phyloP scores from a whole-genome alignment of 805 yeast species.

The Clavispora fructus region DNA sequence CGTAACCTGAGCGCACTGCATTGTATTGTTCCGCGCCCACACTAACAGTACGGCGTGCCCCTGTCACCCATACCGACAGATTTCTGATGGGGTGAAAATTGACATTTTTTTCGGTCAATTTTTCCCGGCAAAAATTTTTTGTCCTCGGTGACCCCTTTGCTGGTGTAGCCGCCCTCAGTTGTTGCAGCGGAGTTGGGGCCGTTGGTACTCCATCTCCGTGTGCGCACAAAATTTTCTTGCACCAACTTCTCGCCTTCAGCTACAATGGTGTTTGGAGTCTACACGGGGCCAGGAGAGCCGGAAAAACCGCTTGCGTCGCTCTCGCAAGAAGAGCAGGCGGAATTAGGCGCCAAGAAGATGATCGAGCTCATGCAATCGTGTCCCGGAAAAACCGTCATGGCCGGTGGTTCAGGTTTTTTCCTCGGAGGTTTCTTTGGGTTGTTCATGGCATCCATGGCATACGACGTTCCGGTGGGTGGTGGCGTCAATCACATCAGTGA shows the following conservation, averaged over 20 bases:
- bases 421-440: conserved; percentile 94
- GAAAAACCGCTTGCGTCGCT: conserved; percentile 57
- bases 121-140: no score
- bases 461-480: conserved; percentile 71
- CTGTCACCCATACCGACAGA: neutral
- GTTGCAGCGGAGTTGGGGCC: no score
- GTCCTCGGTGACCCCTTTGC: no score
- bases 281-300: conserved; percentile 29
- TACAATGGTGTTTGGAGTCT: conserved; percentile 35
- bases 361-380: conserved; percentile 84
- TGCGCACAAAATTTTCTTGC: neutral
- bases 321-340: conserved; percentile 91
- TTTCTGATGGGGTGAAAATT: neutral
- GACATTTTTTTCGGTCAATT: neutral
- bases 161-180: neutral
- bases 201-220: neutral
- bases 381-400: conserved; percentile 87
- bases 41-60: neutral
- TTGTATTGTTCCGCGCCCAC: neutral
- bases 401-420: conserved; percentile 91
- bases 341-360: conserved; percentile 80
- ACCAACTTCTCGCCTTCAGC: conserved; percentile 1
- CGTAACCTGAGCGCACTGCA: neutral
- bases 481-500: conserved; percentile 61
- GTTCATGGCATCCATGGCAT: conserved; percentile 83